Conservation (phyloP, 306 rosid species). For the Acacia melanoxylon region DNA sequence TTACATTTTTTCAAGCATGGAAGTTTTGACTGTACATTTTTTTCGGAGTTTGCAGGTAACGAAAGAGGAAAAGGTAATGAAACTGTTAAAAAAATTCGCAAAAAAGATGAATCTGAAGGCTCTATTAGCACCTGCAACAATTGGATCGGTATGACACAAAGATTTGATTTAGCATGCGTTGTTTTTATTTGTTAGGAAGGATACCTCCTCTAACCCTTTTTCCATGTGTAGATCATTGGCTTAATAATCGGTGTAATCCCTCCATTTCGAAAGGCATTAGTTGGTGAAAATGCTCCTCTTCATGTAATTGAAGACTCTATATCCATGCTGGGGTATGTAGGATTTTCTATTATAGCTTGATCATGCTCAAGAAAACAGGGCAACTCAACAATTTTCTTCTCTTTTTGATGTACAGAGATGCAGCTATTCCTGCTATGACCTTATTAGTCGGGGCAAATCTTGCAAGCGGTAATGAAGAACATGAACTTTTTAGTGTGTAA, state of each 20-base stretch:
- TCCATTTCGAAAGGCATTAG: constrained; percentile 26
- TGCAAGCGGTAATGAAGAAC: constrained; percentile 27
- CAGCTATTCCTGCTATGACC: constrained; percentile 38
- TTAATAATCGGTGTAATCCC: constrained; percentile 34
- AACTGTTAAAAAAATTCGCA: neutral
- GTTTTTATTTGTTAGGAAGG: neutral
- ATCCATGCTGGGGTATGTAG: constrained; percentile 41
- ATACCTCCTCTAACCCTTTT: neutral
- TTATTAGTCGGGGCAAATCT: constrained; percentile 48
- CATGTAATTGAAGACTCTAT: constrained; percentile 35
- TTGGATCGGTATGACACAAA: constrained; percentile 31
- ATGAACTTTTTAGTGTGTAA: neutral
- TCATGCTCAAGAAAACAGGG: neutral
- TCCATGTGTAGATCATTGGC: constrained; percentile 32
- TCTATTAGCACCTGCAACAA: constrained; percentile 35
- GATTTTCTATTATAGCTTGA: neutral
- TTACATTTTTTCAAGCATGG: neutral
- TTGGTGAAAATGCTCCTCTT: constrained; percentile 44
- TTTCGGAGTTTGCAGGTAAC: constrained; percentile 19
- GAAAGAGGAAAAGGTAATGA: neutral
- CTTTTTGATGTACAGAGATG: constrained; percentile 33
- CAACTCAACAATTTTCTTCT: neutral
- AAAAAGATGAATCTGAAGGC: constrained; percentile 28
- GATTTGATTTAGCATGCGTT: neutral
- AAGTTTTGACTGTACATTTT: neutral